phyloP scores from a whole-genome alignment of 495 filamentous ascomycete species.

The Penicillium daleae region DNA sequence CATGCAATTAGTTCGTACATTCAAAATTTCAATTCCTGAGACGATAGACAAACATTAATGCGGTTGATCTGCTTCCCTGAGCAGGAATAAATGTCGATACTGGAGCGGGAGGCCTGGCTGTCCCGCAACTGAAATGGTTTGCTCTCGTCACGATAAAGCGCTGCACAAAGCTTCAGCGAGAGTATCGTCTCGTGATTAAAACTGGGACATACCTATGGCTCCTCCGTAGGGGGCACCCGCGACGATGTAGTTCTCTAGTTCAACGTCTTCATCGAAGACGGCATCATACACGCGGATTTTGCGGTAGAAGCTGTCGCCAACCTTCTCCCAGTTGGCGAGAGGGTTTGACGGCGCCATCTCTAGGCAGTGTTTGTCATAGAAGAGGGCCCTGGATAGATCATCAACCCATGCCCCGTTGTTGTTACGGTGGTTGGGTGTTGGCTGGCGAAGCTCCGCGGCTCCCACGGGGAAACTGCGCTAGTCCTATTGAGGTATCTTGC shows the following conservation, averaged over 20 bases:
- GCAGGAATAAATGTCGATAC: slow-evolving; percentile 92
- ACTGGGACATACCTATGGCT: slow-evolving; percentile 71
- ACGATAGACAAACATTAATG: slow-evolving; percentile 57
- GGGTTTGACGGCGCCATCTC: slow-evolving; percentile 60
- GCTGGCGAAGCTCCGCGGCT: slow-evolving; percentile 22
- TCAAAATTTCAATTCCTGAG: not conserved
- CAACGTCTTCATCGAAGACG: slow-evolving; percentile 87
- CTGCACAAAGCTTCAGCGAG: slow-evolving; percentile 47
- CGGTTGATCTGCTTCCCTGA: slow-evolving; percentile 80
- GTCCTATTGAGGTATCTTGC: slow-evolving; percentile 13
- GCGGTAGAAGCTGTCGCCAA: slow-evolving; percentile 91
- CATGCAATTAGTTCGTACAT: slow-evolving; percentile 24
- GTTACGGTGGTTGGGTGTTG: slow-evolving; percentile 22
- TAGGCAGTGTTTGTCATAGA: slow-evolving; percentile 13
- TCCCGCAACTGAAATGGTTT: slow-evolving; percentile 80
- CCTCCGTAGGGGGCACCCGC: slow-evolving; percentile 93
- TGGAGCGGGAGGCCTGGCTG: slow-evolving; percentile 71
- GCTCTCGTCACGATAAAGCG: slow-evolving; percentile 84
- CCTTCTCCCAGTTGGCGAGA: slow-evolving; percentile 88
- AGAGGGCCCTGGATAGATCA: slow-evolving; percentile 22
- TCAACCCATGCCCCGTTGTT: slow-evolving; percentile 29
- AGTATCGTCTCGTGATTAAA: not conserved
- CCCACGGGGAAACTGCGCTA: slow-evolving; percentile 19
- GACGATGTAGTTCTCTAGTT: slow-evolving; percentile 93
- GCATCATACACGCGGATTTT: slow-evolving; percentile 90